Base-by-base conservation (phyloP, 768 basidiomycete species). In the Tylopilus sp. region DNA sequence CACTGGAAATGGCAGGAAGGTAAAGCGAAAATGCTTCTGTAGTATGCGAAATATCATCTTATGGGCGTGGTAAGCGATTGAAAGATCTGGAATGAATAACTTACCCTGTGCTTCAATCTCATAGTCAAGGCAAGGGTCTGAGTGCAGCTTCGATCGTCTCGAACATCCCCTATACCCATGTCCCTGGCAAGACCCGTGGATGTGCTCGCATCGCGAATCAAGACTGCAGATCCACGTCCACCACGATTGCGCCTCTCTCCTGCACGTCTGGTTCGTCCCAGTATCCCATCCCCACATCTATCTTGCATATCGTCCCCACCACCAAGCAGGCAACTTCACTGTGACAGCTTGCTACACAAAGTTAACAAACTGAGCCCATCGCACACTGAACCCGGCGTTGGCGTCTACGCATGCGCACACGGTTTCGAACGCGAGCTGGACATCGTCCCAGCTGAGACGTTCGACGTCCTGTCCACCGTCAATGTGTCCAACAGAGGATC, bases 401-500 rank as follows among this genome's bases (percentile, higher is more conserved):
- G 31, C 19, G 16, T 48, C 50, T n/a, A 22, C 34, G 8, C 6
- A 37, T 37, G 60, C 59, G 43, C 57, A 64, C 2, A 73, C 42
- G 9, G 64, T 54, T 47, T 74, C 71, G 31, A 63, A 74, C 22
- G 57, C 62, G 28, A 26, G 51, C 58, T 74, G 69, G 4, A 62
- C 64, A 9, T 51, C 45, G 34, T 62, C 61, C 76, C 76, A 77
- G 17, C 36, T 43, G 11, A 73, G 53, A 10, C 31, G 24, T 50
- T 74, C 68, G 13, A 70, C 47, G 9, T 75, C 77, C 33, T 72
- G 51, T 3, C 50, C 72, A 13, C 59, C 64, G 36, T 78, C 77
- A 6, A 77, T 72, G 46, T 77, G 77, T 2, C 78, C 75, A 58
- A 72, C 72, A 71, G 0, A 76, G 38, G 1, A 63, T 66, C 2